Conservation (phyloP, 2,329 filamentous ascomycete species). For the Hypoxylon sp. region DNA sequence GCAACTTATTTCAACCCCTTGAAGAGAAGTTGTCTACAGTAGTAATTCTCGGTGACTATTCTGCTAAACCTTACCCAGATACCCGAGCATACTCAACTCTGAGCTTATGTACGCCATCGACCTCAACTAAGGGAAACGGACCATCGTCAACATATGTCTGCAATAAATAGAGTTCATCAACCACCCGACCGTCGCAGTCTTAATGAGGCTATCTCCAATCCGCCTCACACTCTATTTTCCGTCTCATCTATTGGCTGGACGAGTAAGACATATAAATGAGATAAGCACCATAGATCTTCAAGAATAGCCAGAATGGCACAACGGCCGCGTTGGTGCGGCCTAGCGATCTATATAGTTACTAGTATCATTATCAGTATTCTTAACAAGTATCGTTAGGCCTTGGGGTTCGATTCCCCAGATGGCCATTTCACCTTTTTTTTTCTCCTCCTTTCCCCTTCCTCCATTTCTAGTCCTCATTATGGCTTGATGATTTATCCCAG, state of each 20-base stretch:
- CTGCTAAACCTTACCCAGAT: neutral
- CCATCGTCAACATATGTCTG: neutral
- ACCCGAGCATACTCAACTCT: neutral
- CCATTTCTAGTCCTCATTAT: no score
- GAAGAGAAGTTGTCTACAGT: no score
- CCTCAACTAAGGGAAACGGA: neutral
- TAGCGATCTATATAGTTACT: neutral
- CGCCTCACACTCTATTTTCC: neutral
- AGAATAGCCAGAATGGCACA: no score
- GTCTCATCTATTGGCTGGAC: neutral
- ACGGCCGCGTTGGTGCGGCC: neutral
- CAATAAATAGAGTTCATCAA: neutral
- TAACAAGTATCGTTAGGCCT: neutral
- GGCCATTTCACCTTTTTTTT: neutral
- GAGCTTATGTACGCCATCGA: neutral
- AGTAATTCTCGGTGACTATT: neutral
- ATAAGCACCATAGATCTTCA: no score
- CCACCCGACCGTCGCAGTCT: neutral
- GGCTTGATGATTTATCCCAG: no score
- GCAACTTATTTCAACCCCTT: neutral
- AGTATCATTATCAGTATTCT: neutral
- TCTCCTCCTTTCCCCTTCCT: no score
- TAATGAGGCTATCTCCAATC: neutral
- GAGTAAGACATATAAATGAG: neutral
- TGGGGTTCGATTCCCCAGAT: constrained; percentile 30